Conservation (phyloP, 176 grass and related monocot species). For the barley (Hordeum vulgare) region DNA sequence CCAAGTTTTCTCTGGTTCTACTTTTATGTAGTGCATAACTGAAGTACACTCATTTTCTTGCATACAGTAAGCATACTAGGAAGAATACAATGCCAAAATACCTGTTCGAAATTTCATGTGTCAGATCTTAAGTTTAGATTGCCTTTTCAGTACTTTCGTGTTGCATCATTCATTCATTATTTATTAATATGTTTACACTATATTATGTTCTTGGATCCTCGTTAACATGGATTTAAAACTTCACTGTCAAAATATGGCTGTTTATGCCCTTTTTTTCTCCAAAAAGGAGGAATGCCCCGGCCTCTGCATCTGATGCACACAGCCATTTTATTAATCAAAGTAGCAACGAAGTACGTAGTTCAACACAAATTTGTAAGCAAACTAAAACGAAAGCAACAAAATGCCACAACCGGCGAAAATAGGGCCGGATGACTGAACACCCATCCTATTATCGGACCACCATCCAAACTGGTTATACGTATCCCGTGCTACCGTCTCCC, state of each 20-base stretch:
- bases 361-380: too few relatives aligned
- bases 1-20: background rate
- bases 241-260: background rate
- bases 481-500: too few relatives aligned
- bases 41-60: background rate
- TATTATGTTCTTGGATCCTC: background rate
- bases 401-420: too few relatives aligned
- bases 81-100: background rate
- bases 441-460: too few relatives aligned
- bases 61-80: background rate
- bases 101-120: background rate
- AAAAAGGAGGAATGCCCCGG: too few relatives aligned
- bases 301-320: too few relatives aligned
- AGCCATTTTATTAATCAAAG: too few relatives aligned
- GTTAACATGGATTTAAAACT: constrained; percentile 5
- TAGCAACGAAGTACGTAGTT: too few relatives aligned
- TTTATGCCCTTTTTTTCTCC: background rate
- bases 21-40: background rate
- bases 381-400: too few relatives aligned
- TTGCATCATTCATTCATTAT: background rate
- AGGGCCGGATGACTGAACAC: too few relatives aligned
- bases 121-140: background rate
- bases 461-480: too few relatives aligned
- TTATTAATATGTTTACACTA: background rate
- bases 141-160: background rate